A percentile compares a stretch with the other conserved stretches of the same genome.
Evolutionary conservation across 2,329 filamentous ascomycete species (phyloP).

Genomic region (Xylaria arbuscula): DNA sequence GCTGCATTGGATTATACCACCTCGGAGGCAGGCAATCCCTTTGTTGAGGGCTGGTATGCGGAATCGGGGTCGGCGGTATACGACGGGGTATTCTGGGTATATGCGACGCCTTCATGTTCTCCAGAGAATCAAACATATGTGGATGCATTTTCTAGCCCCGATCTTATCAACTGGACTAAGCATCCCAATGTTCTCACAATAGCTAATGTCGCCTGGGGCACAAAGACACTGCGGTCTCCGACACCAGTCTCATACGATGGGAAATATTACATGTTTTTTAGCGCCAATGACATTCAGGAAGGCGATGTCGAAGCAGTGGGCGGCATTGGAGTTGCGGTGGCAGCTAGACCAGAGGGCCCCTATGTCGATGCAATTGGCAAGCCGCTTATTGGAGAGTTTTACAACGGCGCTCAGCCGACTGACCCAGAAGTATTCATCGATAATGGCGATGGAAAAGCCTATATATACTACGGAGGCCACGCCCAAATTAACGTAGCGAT

Average conservation of each 20-base stretch:
- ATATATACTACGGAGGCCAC: slow-evolving; percentile 58
- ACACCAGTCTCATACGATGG: slow-evolving; percentile 56
- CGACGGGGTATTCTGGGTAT: slow-evolving; percentile 59
- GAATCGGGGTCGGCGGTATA: slow-evolving; percentile 62
- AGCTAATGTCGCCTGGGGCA: slow-evolving; percentile 56
- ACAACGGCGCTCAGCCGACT: slow-evolving; percentile 60
- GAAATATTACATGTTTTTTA: slow-evolving; percentile 62
- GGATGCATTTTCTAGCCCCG: slow-evolving; percentile 62
- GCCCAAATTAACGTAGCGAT: slow-evolving; percentile 56
- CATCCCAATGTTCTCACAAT: slow-evolving; percentile 57
- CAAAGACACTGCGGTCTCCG: slow-evolving; percentile 60
- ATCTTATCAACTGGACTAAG: slow-evolving; percentile 62
- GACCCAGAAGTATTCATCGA: slow-evolving; percentile 58
- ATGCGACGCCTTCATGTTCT: slow-evolving; percentile 56
- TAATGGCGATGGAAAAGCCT: slow-evolving; percentile 52
- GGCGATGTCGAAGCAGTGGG: slow-evolving; percentile 47
- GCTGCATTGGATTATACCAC: slow-evolving; percentile 53
- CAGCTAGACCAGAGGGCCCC: slow-evolving; percentile 53
- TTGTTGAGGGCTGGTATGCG: slow-evolving; percentile 62
- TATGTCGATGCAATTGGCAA: slow-evolving; percentile 55
- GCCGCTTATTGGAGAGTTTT: slow-evolving; percentile 56
- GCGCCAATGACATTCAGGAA: slow-evolving; percentile 58
- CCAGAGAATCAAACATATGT: slow-evolving; percentile 61
- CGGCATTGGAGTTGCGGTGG: slow-evolving; percentile 56
- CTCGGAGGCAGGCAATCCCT: slow-evolving; percentile 59